Evolutionary conservation across 2,329 filamentous ascomycete genomes (phyloP).

Genomic region (Tetracladium maxilliforme): DNA sequence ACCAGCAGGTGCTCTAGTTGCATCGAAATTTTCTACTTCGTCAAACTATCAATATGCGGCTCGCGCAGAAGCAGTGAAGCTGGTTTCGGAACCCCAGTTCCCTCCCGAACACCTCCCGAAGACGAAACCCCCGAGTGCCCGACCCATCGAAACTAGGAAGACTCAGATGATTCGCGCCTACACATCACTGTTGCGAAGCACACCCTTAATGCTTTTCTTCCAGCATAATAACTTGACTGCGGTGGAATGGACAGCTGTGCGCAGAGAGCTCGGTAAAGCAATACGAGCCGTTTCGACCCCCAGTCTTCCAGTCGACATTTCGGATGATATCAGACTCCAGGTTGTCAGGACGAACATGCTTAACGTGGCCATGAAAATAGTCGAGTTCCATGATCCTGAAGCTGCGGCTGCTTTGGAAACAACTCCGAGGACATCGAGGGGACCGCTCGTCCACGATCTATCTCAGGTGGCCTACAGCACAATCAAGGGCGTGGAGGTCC

Average conservation of each 20-base stretch:
- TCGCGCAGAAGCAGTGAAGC: too few relatives aligned
- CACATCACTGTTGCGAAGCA: slow-evolving; percentile 56
- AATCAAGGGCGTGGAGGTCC: slow-evolving; percentile 20
- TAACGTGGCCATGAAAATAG: slow-evolving; percentile 66
- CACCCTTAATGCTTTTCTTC: slow-evolving; percentile 55
- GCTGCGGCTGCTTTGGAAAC: slow-evolving; percentile 15
- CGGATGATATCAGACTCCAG: slow-evolving; percentile 57
- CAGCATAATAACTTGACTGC: slow-evolving; percentile 63
- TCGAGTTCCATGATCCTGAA: slow-evolving; percentile 62
- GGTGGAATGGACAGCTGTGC: slow-evolving; percentile 50
- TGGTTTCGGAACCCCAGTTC: too few relatives aligned
- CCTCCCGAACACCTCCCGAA: too few relatives aligned
- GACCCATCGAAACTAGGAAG: slow-evolving; percentile 76
- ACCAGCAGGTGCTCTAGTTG: too few relatives aligned
- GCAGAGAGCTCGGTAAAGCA: slow-evolving; percentile 45
- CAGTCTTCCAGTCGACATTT: slow-evolving; percentile 27
- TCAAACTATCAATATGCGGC: too few relatives aligned
- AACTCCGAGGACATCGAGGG: slow-evolving; percentile 11
- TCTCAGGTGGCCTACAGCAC: slow-evolving; percentile 33
- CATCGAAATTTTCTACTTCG: too few relatives aligned
- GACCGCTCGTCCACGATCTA: slow-evolving; percentile 44
- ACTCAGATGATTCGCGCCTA: slow-evolving; percentile 71
- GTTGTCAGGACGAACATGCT: slow-evolving; percentile 86
- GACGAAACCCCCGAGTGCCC: slow-evolving; percentile 76
- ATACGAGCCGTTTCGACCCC: slow-evolving; percentile 29